Evolutionary conservation across 768 basidiomycete species (phyloP).

Genomic region (Lyophyllum decastes): DNA sequence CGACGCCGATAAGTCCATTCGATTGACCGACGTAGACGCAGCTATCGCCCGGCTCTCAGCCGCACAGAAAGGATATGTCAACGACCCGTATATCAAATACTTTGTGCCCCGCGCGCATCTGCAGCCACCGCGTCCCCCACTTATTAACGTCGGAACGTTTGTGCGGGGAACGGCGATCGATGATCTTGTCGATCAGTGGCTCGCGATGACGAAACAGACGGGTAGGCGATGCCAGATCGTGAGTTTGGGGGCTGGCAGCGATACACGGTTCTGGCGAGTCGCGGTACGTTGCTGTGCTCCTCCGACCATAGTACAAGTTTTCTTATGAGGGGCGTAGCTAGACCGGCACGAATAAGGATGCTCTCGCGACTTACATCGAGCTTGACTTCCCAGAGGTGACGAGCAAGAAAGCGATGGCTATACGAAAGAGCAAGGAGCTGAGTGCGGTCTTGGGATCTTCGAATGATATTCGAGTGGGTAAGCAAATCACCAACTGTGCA

Average conservation of each 20-base stretch:
- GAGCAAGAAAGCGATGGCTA: conserved; percentile 77
- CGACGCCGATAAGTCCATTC: conserved; percentile 64
- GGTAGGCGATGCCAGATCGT: conserved; percentile 77
- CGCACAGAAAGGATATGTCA: conserved; percentile 73
- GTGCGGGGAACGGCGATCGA: conserved; percentile 84
- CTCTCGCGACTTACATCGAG: conserved; percentile 72
- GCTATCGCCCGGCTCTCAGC: conserved; percentile 87
- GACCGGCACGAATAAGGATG: conserved; percentile 55
- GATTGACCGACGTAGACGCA: conserved; percentile 83
- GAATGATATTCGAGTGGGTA: conserved; percentile 45
- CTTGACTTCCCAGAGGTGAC: conserved; percentile 91
- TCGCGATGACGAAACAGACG: conserved; percentile 43
- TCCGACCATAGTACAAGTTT: not conserved
- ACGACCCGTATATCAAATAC: conserved; percentile 69
- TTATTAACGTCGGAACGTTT: conserved; percentile 96
- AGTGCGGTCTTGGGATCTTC: conserved; percentile 49
- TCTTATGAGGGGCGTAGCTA: conserved; percentile 33
- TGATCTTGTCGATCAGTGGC: conserved; percentile 66
- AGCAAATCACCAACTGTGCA: conserved; percentile 3
- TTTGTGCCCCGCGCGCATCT: conserved; percentile 72
- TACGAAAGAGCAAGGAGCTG: conserved; percentile 66
- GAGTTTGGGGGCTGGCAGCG: conserved; percentile 94
- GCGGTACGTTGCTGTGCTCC: conserved; percentile 52
- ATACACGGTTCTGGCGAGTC: conserved; percentile 93
- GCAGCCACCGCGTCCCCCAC: conserved; percentile 67